Evolutionary conservation across 2,329 filamentous ascomycete species (phyloP).

Genomic region (Nectriaceae sp.): DNA sequence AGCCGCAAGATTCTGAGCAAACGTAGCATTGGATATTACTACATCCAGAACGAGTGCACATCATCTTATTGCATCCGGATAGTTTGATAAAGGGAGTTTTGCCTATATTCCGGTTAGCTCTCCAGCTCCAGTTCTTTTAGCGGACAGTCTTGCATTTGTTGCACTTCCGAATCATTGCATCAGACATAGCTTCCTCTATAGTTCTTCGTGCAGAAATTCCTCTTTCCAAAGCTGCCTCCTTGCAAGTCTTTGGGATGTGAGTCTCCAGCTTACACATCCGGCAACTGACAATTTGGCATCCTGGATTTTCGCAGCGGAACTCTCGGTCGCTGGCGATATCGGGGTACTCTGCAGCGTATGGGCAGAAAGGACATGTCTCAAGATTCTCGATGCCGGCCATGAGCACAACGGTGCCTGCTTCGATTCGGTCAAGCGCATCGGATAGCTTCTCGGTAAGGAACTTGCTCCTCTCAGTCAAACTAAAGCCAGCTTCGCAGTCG

Average conservation of each 20-base stretch:
- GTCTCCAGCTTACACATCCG: conserved; percentile 68
- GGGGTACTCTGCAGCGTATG: conserved; percentile 74
- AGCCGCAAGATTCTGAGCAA: conserved; percentile 67
- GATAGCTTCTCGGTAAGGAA: conserved; percentile 61
- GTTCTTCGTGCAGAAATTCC: conserved; percentile 62
- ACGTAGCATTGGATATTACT: conserved; percentile 65
- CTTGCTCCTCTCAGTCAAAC: conserved; percentile 51
- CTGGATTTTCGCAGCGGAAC: conserved; percentile 69
- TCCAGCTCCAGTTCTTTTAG: conserved; percentile 6
- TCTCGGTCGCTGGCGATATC: conserved; percentile 69
- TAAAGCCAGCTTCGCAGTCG: conserved; percentile 65
- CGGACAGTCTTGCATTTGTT: conserved; percentile 54
- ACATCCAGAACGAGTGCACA: conserved; percentile 59
- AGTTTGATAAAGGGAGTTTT: conserved; percentile 79
- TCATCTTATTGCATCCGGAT: conserved; percentile 82
- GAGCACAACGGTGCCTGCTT: conserved; percentile 70
- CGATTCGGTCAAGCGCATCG: conserved; percentile 67
- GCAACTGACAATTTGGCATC: conserved; percentile 66
- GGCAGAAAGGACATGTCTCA: conserved; percentile 78
- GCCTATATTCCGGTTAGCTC: conserved; percentile 42
- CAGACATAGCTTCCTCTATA: conserved; percentile 84
- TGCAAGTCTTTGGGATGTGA: conserved; percentile 73
- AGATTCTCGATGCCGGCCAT: conserved; percentile 71
- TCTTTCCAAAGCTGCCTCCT: conserved; percentile 62
- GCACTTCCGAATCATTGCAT: conserved; percentile 75